These are phyloP conservation scores for Cadophora malorum DNA, from an alignment of 2,329 filamentous ascomycete genomes.

Conservation along the genomic window DNA sequence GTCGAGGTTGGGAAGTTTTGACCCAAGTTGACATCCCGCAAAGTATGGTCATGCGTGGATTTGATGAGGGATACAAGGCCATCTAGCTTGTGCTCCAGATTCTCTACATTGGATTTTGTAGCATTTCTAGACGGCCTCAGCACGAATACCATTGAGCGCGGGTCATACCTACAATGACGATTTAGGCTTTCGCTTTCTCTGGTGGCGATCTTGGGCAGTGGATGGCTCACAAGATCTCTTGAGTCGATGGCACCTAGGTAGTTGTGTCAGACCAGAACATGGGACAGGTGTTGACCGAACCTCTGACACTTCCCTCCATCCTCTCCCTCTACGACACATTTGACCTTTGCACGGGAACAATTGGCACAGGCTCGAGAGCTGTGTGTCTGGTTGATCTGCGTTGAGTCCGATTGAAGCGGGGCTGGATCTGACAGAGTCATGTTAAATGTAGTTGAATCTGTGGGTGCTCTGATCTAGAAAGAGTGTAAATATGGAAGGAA, in stretches of 20 bases:
- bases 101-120: no score
- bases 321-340: neutral
- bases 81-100: no score
- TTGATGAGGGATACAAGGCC: no score
- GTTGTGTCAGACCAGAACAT: neutral
- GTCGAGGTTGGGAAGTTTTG: no score
- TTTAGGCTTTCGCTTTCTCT: no score
- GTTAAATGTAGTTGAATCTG: neutral
- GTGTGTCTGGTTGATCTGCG: neutral
- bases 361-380: neutral
- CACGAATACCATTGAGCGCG: no score
- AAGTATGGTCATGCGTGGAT: no score
- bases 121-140: no score
- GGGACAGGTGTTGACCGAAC: neutral
- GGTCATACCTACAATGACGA: no score
- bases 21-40: no score
- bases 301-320: neutral
- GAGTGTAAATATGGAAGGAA: no score
- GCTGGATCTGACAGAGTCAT: neutral
- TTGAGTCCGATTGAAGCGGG: neutral
- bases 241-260: neutral
- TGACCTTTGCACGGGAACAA: neutral
- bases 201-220: neutral
- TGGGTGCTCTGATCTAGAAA: no score
- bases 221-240: neutral